These are phyloP conservation scores for Rhododendron ovatum DNA, from an alignment of 148 eudicot species.

Conservation along the genomic window DNA sequence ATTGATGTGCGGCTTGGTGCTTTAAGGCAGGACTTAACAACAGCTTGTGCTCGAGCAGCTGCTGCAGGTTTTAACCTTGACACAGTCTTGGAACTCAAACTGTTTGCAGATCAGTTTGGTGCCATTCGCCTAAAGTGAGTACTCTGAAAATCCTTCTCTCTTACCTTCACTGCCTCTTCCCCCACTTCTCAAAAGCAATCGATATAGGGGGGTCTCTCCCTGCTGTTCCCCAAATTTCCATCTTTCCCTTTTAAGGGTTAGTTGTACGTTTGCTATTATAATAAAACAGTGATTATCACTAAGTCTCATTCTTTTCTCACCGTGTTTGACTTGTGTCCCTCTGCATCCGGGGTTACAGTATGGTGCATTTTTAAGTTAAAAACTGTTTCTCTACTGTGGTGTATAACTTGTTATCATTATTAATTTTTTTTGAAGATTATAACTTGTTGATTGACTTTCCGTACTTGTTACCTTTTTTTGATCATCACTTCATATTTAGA, in stretches of 20 bases:
- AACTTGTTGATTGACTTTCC: too few species aligned
- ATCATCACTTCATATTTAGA: neutral
- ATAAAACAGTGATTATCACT: neutral
- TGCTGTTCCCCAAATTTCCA: neutral
- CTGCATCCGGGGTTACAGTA: neutral
- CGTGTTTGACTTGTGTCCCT: neutral
- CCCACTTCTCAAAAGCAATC: neutral
- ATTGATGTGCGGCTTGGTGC: constrained; percentile 85
- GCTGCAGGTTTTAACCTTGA: constrained; percentile 82
- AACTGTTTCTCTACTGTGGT: neutral
- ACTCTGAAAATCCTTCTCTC: constrained; percentile 4
- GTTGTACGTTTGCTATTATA: neutral
- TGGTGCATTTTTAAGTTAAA: neutral
- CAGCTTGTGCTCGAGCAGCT: constrained; percentile 67
- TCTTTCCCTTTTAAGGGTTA: neutral
- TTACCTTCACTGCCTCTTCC: neutral
- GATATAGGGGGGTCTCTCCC: neutral
- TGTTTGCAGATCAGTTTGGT: constrained; percentile 83
- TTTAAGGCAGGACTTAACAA: constrained; percentile 65
- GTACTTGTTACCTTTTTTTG: neutral
- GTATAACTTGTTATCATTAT: neutral
- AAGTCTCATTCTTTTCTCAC: neutral
- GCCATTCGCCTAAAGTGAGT: constrained; percentile 83
- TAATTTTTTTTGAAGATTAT: too few species aligned
- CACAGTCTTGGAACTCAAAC: constrained; percentile 69